These are phyloP conservation scores for Jacaranda copaia DNA, from an alignment of 257 asterid genomes.

Conservation along the genomic window DNA sequence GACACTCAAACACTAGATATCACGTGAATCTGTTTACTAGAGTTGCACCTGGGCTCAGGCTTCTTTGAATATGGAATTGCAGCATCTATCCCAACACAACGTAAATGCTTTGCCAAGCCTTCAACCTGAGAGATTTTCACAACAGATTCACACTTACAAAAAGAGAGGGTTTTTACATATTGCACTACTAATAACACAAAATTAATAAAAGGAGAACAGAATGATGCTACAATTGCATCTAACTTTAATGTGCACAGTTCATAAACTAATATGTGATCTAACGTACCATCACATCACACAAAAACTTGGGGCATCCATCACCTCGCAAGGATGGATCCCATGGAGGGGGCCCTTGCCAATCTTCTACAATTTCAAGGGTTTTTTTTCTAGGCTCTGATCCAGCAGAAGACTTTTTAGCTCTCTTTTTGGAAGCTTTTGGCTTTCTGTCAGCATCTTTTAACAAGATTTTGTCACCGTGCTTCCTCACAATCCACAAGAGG, in stretches of 20 bases:
- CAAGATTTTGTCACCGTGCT: slow-evolving; percentile 75
- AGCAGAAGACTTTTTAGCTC: slow-evolving; percentile 57
- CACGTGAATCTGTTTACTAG: slow-evolving; percentile 25
- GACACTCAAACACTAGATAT: slow-evolving; percentile 8
- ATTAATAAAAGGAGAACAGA: slow-evolving; percentile 5
- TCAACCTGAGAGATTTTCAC: slow-evolving; percentile 62
- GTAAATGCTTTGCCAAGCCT: slow-evolving; percentile 94
- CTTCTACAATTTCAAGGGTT: slow-evolving; percentile 49
- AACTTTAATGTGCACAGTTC: not conserved
- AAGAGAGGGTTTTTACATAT: slow-evolving; percentile 8
- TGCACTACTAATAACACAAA: not conserved
- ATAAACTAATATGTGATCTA: slow-evolving; percentile 9
- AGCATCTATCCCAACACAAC: slow-evolving; percentile 98
- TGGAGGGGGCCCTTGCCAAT: slow-evolving; percentile 87
- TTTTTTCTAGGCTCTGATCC: slow-evolving; percentile 49
- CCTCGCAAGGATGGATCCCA: slow-evolving; percentile 87
- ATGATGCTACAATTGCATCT: slow-evolving; percentile 14
- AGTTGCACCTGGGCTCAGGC: slow-evolving; percentile 78
- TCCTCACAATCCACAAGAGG: slow-evolving; percentile 57
- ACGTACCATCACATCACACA: slow-evolving; percentile 93
- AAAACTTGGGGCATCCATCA: slow-evolving; percentile 87
- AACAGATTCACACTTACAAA: slow-evolving; percentile 11
- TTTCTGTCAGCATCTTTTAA: slow-evolving; percentile 75
- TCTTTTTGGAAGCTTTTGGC: slow-evolving; percentile 71
- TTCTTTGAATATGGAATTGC: slow-evolving; percentile 77